Conservation (phyloP, 2,329 filamentous ascomycete species). For the Curvularia hawaiiensis region DNA sequence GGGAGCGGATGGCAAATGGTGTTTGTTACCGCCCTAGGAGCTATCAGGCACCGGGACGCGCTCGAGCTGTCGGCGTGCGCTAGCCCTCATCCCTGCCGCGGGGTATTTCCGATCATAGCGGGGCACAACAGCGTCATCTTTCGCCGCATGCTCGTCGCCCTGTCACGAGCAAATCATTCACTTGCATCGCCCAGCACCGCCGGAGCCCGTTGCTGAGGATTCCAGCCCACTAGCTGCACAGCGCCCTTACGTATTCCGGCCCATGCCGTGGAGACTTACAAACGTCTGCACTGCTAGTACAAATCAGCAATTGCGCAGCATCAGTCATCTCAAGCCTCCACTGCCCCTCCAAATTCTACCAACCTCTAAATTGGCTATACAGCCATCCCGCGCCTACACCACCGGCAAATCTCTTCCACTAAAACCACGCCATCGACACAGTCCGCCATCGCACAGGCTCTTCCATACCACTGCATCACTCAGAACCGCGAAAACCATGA, state of each 20-base stretch:
- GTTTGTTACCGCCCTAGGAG: constrained; percentile 5
- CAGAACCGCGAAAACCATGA: constrained; percentile 27
- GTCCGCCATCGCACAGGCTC: neutral
- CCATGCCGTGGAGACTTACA: constrained; percentile 22
- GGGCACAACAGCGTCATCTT: constrained; percentile 16
- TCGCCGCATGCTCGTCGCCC: neutral
- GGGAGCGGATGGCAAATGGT: neutral
- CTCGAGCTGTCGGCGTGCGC: constrained; percentile 15
- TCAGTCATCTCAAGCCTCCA: constrained; percentile 36
- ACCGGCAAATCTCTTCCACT: constrained; percentile 2
- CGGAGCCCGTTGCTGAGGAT: neutral
- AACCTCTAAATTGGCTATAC: constrained; percentile 9
- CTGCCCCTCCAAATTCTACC: constrained; percentile 26
- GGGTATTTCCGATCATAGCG: constrained; percentile 8
- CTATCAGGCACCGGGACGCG: constrained; percentile 6
- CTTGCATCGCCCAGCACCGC: neutral
- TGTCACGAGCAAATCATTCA: constrained; percentile 14
- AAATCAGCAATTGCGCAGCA: constrained; percentile 33
- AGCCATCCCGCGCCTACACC: constrained; percentile 6
- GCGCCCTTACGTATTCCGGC: constrained; percentile 1
- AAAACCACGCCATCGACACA: neutral
- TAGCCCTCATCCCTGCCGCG: constrained; percentile 19
- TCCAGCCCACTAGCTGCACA: neutral
- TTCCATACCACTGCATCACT: constrained; percentile 16
- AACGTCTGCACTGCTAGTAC: constrained; percentile 21